phyloP scores from a whole-genome alignment of 306 rosid genomes.

The Fragaria ananassa region DNA sequence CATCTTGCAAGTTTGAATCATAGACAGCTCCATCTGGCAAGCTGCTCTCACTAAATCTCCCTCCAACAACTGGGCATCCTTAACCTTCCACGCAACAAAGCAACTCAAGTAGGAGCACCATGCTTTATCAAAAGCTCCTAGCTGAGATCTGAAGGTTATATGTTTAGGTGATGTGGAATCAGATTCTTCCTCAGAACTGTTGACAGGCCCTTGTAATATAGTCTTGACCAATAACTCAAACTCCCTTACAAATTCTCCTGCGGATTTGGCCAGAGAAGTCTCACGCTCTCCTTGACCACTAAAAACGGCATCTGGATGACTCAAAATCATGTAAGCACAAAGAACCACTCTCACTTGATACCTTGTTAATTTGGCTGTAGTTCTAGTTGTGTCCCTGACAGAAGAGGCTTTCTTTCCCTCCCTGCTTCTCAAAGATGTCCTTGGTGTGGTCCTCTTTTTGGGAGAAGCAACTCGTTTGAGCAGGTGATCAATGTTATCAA shows the following conservation, averaged over 20 bases:
- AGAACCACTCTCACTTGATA: slow-evolving; percentile 80
- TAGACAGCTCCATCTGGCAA: slow-evolving; percentile 93
- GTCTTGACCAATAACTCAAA: slow-evolving; percentile 67
- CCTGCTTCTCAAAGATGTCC: slow-evolving; percentile 49
- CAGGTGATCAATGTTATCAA: slow-evolving; percentile 91
- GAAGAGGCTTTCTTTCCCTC: slow-evolving; percentile 42
- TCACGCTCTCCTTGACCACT: slow-evolving; percentile 79
- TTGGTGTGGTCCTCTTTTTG: slow-evolving; percentile 61
- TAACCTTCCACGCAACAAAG: slow-evolving; percentile 88
- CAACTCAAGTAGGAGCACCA: slow-evolving; percentile 92
- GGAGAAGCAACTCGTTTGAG: slow-evolving; percentile 83
- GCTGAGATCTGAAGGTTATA: slow-evolving; percentile 79
- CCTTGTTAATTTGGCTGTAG: slow-evolving; percentile 52
- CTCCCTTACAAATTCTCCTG: slow-evolving; percentile 64
- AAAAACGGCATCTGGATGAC: slow-evolving; percentile 85
- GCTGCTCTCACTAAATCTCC: slow-evolving; percentile 97
- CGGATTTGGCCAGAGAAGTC: slow-evolving; percentile 68
- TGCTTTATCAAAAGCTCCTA: slow-evolving; percentile 79
- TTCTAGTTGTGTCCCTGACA: slow-evolving; percentile 35
- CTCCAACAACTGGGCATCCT: slow-evolving; percentile 80
- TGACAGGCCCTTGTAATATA: slow-evolving; percentile 65
- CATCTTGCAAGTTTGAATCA: slow-evolving; percentile 91
- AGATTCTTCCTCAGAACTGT: slow-evolving; percentile 55
- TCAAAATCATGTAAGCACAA: slow-evolving; percentile 83
- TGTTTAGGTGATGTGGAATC: slow-evolving; percentile 42